Conservation (phyloP, 208 protist genomes). For the Vickermania ingenoplastis region DNA sequence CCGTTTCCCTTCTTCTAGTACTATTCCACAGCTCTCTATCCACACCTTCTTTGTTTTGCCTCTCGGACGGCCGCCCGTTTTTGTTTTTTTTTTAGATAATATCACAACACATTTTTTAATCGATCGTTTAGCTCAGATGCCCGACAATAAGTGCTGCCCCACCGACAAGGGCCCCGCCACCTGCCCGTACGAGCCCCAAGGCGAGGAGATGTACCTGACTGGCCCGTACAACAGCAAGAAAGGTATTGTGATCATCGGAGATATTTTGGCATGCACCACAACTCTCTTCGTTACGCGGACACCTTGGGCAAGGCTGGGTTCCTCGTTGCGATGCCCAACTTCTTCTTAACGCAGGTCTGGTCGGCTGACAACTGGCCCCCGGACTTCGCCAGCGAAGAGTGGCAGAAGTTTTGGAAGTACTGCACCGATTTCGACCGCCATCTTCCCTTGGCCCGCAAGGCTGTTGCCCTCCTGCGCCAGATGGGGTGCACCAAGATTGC, state of each 20-base stretch:
- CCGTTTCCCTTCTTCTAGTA: background rate
- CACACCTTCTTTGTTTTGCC: background rate
- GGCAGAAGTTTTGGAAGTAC: conserved; percentile 4
- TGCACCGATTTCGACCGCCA: conserved; percentile 1
- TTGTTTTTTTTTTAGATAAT: background rate
- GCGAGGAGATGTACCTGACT: background rate
- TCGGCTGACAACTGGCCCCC: background rate
- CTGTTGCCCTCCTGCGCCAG: background rate
- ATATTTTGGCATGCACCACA: conserved; percentile 14
- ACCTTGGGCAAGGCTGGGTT: conserved; percentile 1
- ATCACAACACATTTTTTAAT: too few relatives aligned
- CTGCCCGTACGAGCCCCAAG: background rate
- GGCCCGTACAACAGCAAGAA: background rate
- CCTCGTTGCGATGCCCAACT: conserved; percentile 17
- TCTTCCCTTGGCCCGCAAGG: background rate
- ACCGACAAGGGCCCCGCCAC: background rate
- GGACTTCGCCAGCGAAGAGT: conserved; percentile 4
- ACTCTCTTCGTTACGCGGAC: conserved; percentile 10
- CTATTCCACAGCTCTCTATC: background rate
- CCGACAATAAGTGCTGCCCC: conserved; percentile 4
- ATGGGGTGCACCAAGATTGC: conserved; percentile 7
- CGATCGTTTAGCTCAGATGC: too few relatives aligned
- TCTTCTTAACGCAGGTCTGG: conserved; percentile 5
- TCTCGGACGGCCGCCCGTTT: background rate
- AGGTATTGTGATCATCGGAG: conserved; percentile 11